Evolutionary conservation across 768 basidiomycete species (phyloP).

Genomic region (Leccinellum albellum): DNA sequence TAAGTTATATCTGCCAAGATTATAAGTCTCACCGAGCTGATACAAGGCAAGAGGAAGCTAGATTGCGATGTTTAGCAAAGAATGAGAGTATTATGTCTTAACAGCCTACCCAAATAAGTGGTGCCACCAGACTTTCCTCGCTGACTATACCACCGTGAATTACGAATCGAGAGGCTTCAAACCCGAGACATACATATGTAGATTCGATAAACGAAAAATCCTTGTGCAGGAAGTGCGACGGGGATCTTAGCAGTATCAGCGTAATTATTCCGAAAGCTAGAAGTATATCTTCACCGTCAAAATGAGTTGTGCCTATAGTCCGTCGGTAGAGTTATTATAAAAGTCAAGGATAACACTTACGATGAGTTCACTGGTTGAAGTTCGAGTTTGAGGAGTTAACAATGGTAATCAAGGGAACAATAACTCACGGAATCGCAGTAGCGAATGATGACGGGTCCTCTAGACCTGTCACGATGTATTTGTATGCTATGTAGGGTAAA

Average conservation of each 20-base stretch:
- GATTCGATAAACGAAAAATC: slow-evolving; percentile 7
- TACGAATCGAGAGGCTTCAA: background rate
- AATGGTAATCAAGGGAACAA: background rate
- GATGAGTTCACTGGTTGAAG: slow-evolving; percentile 1
- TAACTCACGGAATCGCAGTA: background rate
- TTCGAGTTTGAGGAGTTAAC: background rate
- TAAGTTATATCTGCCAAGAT: background rate
- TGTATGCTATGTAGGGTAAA: background rate
- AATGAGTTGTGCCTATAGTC: background rate
- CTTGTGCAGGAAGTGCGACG: slow-evolving; percentile 2
- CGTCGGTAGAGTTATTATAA: background rate
- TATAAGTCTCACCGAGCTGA: background rate
- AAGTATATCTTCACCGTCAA: background rate
- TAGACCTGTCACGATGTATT: background rate
- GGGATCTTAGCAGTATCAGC: background rate
- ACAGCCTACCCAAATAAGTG: slow-evolving; percentile 2
- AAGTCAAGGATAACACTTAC: background rate
- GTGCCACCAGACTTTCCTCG: background rate
- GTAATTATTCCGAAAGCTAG: background rate
- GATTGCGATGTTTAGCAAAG: background rate
- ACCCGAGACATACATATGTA: background rate
- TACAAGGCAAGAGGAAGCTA: slow-evolving; percentile 1
- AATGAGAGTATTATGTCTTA: background rate
- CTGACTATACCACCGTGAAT: background rate
- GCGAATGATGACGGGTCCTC: background rate